A percentile compares a stretch with the other conserved stretches of the same genome.
Conservation (phyloP, 192 early-diverging fungal species). For the Phlyctochytrium bullatum region DNA sequence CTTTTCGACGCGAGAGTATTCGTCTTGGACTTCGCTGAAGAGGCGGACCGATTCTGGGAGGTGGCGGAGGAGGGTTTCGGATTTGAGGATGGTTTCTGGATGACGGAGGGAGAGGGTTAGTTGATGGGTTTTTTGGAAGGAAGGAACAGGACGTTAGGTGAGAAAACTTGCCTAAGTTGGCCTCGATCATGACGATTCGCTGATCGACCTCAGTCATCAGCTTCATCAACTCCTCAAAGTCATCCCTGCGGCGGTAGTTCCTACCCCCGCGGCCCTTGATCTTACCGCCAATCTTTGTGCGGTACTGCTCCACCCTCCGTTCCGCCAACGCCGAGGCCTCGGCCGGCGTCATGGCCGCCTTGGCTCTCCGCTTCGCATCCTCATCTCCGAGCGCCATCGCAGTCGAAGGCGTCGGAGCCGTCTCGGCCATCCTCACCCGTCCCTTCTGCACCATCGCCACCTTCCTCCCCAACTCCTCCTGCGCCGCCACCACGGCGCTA, state of each 20-base stretch:
- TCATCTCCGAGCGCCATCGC: too few relatives aligned
- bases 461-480: too few relatives aligned
- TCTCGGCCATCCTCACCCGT: too few relatives aligned
- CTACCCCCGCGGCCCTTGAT: too few relatives aligned
- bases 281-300: constrained; percentile 1
- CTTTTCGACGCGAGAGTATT: constrained; percentile 38
- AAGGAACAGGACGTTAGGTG: background rate
- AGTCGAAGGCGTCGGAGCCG: background rate
- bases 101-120: too few relatives aligned
- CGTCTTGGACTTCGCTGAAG: constrained; percentile 34
- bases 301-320: constrained; percentile 11
- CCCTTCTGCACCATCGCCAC: too few relatives aligned
- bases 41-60: constrained; percentile 33
- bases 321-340: constrained; percentile 15
- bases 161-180: constrained; percentile 32
- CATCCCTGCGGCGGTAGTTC: constrained; percentile 29
- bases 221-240: constrained; percentile 44
- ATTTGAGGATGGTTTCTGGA: constrained; percentile 18
- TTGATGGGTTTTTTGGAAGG: background rate
- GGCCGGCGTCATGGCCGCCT: constrained; percentile 2
- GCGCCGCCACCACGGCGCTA: too few relatives aligned
- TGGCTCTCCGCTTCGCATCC: background rate
- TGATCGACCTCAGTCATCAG: constrained; percentile 35
- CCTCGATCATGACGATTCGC: constrained; percentile 35
- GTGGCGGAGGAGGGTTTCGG: constrained; percentile 17